Evolutionary conservation across 768 basidiomycete species (phyloP).

Genomic region (Phanerochaete carnosa): DNA sequence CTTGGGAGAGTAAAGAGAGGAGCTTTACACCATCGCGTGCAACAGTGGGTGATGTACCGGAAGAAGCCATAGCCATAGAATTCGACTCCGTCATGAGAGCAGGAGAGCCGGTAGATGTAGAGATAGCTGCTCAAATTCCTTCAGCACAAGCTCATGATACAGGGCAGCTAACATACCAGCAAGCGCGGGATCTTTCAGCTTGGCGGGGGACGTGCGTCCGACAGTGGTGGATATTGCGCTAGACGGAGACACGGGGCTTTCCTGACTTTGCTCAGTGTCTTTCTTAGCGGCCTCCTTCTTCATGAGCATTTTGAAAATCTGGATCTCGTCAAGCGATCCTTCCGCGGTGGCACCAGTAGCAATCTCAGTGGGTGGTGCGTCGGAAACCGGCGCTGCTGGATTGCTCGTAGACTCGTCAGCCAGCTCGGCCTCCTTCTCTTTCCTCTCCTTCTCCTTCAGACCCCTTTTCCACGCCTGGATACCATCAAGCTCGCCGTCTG

Average conservation of each 20-base stretch:
- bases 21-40: background rate
- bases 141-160: background rate
- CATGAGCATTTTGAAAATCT: slow-evolving; percentile 81
- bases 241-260: background rate
- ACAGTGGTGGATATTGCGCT: background rate
- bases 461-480: slow-evolving; percentile 89
- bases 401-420: slow-evolving; percentile 14
- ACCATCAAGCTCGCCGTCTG: slow-evolving; percentile 70
- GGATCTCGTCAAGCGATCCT: slow-evolving; percentile 70
- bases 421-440: slow-evolving; percentile 38
- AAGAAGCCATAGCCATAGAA: background rate
- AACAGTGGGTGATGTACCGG: background rate
- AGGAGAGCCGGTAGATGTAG: background rate
- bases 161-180: background rate
- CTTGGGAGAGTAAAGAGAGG: slow-evolving; percentile 9
- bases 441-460: slow-evolving; percentile 71
- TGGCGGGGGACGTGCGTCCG: background rate
- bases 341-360: background rate
- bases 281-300: slow-evolving; percentile 65
- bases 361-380: slow-evolving; percentile 7
- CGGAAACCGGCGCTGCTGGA: background rate
- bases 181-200: background rate
- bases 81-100: background rate
- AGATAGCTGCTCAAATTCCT: background rate
- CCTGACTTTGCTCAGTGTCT: slow-evolving; percentile 22